Conservation (phyloP, 345 rosid species). For the Hypericum perforatum region DNA sequence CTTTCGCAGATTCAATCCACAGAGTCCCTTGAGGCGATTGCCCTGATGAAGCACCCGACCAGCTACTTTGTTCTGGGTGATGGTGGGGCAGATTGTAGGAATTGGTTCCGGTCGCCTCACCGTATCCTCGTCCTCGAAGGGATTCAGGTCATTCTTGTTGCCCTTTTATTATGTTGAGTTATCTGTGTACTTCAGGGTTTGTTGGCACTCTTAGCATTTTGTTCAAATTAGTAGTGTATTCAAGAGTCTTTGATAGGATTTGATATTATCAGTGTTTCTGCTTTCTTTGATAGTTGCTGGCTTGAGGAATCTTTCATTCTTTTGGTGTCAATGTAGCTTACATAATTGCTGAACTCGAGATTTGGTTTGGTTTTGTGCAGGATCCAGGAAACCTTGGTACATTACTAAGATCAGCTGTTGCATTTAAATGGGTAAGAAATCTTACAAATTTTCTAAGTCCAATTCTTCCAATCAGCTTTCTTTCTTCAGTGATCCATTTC, state of each 20-base stretch:
- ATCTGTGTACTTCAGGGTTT: no score
- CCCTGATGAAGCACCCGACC: slow-evolving; percentile 63
- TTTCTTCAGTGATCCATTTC: not conserved
- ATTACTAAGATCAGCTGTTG: slow-evolving; percentile 74
- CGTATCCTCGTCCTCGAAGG: slow-evolving; percentile 79
- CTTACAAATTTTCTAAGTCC: no score
- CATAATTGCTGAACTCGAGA: slow-evolving; percentile 5
- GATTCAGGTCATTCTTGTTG: slow-evolving; percentile 61
- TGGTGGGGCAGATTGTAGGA: slow-evolving; percentile 29
- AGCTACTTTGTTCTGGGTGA: slow-evolving; percentile 37
- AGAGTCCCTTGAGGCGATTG: slow-evolving; percentile 70
- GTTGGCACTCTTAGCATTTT: no score
- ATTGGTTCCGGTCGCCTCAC: slow-evolving; percentile 55
- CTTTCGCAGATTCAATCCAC: slow-evolving; percentile 69
- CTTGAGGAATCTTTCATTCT: no score
- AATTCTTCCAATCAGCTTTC: not conserved
- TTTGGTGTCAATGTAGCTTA: no score
- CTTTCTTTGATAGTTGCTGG: no score
- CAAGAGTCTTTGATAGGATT: no score
- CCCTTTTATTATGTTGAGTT: no score
- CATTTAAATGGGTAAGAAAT: slow-evolving; percentile 80
- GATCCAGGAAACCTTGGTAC: slow-evolving; percentile 96
- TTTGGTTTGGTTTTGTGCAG: slow-evolving; percentile 34
- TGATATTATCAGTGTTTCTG: no score
- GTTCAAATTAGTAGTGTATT: no score